Base-by-base conservation (phyloP, 108 stramenopile species). In the Stephanodiscus minutulus region DNA sequence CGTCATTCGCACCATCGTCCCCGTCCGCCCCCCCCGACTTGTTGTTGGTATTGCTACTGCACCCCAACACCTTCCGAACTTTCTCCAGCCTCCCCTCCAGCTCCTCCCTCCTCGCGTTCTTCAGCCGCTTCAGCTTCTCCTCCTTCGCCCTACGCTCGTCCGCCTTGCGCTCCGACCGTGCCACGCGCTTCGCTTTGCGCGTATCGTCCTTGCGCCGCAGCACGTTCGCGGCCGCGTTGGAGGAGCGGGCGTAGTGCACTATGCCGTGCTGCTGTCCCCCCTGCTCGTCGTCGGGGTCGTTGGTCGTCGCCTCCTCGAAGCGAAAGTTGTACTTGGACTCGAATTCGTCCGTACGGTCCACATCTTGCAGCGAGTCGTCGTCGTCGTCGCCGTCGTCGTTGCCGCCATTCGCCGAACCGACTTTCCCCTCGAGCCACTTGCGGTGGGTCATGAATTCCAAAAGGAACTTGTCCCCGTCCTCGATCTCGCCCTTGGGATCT, bases 301-400 rank as follows among this genome's bases (percentile, higher is more conserved):
- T n/a, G n/a, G n/a, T n/a, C n/a, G n/a, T 81, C 20, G 91, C 94
- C 84, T 99, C 95, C 82, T 99, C 99, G 77, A 98, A 98, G 21
- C 99, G 92, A 72, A 99, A 99, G 70, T 99, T 99, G 89, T 98
- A 99, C 70, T 96, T 91, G 63, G 91, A 86, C 87, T 99, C 99
- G 81, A 96, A 99, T 20, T 85, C 95, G 68, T 99, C 99, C 52
- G 87, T 90, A n/a, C 75, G 71, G 25, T 99, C 98, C 35, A 98
- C 61, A 50, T 89, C 93, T 52, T 94, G 87, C 35, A 92, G 82
- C 27, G 89, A 90, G 52, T 88, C 88, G 37, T 97, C 97, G 53
- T 88, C 89, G 48, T 94, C 91, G 41, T 78, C 66, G 22, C 73
- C 84, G 31, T 83, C 58, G 24, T 49, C 61, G 12, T 13, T 65